Base-by-base conservation (phyloP, 2,329 filamentous ascomycete genomes). In the Xylariaceae sp. region DNA sequence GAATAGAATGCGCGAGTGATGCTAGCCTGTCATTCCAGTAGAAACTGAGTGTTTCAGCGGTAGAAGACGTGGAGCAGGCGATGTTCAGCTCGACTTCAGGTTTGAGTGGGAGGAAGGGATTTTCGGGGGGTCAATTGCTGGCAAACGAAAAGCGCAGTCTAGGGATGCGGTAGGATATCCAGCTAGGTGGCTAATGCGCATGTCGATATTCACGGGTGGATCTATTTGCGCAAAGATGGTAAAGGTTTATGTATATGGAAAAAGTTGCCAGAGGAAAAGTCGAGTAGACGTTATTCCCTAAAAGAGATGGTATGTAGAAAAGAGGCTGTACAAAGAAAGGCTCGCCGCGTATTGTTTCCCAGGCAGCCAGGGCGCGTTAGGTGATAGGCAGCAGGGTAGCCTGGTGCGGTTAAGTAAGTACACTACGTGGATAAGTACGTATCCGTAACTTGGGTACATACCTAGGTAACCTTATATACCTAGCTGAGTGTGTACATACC, bases 21-120 rank as follows among this genome's bases (percentile, higher is more conserved):
- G 52, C 45, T 20, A 40, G 23, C 18, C 14, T 52, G 26, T 61
- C 61, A 64, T 65, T 50, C 44, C 57, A 55, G 52, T 49, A 26
- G 20, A 46, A 19, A 12, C 20, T 32, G 20, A 26, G 4, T 26
- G 4, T 26, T 26, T 26, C 23, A 26, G 23, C 4, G 9, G 23
- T 26, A 26, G 23, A 26, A 26, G 23, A 26, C 4, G 23, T 26
- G 23, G 9, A 26, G 23, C 23, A 26, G 23, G 9, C 23, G 9
- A 9, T 4, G 23, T 9, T 26, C 23, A 9, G 9, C 4, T 4
- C 23, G 23, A 26, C 23, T 4, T 26, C 9, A 9, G 23, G 23
- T 26, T 26, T 26, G 9, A 26, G 9, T 26, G 23, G 4, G 9
- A 9, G 9, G 23, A 26, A 26, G 23, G 23, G 23, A 26, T 26